Percentiles rank a stretch among this genome's conserved stretches.
Evolutionary conservation across 2,329 filamentous ascomycete species (phyloP).

Genomic region (Akanthomyces uredinophilus): DNA sequence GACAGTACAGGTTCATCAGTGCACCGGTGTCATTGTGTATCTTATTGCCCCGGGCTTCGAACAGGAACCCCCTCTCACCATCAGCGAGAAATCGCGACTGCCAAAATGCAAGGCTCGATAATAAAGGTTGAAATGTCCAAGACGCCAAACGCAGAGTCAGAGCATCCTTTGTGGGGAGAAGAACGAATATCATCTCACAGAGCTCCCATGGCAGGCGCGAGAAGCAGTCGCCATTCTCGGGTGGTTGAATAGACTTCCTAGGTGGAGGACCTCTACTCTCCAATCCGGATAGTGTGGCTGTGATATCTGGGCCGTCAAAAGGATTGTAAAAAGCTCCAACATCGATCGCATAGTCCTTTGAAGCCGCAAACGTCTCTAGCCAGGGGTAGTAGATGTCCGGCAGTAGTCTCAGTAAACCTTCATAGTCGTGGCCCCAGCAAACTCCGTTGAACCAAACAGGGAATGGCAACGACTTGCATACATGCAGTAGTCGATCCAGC

Average conservation of each 20-base stretch:
- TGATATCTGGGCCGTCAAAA: not conserved
- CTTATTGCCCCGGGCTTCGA: not conserved
- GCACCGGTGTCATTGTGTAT: not conserved
- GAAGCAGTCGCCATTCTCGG: not conserved
- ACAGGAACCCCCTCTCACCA: not conserved
- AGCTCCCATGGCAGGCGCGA: not conserved
- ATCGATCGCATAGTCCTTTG: too few species aligned
- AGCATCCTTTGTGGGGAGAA: not conserved
- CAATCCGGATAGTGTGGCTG: not conserved
- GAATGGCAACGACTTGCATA: not conserved
- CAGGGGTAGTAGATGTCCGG: not conserved
- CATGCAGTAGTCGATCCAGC: not conserved
- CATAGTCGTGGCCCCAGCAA: not conserved
- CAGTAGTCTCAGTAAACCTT: not conserved
- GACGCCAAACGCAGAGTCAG: not conserved
- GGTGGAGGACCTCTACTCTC: not conserved
- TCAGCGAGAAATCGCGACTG: not conserved
- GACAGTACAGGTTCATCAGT: not conserved
- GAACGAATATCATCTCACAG: not conserved
- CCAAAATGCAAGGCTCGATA: not conserved
- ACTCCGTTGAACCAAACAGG: not conserved
- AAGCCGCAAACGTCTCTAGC: not conserved
- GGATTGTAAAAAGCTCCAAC: not conserved
- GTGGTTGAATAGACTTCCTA: not conserved
- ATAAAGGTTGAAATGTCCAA: not conserved